phyloP scores from a whole-genome alignment of 108 stramenopile genomes.

The Bacterosira constricta region DNA sequence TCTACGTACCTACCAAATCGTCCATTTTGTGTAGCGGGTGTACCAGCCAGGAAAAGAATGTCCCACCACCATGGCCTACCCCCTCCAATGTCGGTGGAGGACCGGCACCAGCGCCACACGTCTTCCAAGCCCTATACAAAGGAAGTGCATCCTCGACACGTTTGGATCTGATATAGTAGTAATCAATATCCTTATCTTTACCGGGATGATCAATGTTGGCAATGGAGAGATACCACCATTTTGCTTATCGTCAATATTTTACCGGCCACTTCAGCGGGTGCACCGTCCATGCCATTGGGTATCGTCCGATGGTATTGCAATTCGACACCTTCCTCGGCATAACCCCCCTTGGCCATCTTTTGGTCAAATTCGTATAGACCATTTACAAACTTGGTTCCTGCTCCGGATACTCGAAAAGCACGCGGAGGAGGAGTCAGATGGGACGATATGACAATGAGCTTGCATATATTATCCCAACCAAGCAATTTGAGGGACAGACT shows the following conservation, averaged over 20 bases:
- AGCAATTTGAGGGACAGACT: conserved; percentile 82
- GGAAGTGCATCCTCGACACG: conserved; percentile 81
- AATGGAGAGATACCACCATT: conserved; percentile 98
- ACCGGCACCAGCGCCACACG: conserved; percentile 75
- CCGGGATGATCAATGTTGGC: conserved; percentile 95
- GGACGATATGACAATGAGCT: conserved; percentile 61
- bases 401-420: conserved; percentile 63
- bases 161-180: conserved; percentile 95
- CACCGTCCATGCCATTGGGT: too few species aligned
- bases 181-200: conserved; percentile 97
- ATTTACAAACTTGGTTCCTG: conserved; percentile 85
- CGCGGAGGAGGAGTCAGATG: conserved; percentile 76
- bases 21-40: too few species aligned
- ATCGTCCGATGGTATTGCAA: conserved; percentile 63
- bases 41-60: too few species aligned
- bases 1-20: too few species aligned
- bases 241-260: conserved; percentile 92
- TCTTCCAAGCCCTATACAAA: conserved; percentile 75
- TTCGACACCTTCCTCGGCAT: conserved; percentile 49
- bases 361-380: conserved; percentile 77
- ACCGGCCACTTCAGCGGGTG: conserved; percentile 52
- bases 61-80: too few species aligned
- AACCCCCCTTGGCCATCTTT: conserved; percentile 59
- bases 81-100: conserved; percentile 76
- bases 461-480: conserved; percentile 85